Base-by-base conservation (phyloP, 1,284 basidiomycete genomes). In the Sporisorium iseilematis-ciliati region DNA sequence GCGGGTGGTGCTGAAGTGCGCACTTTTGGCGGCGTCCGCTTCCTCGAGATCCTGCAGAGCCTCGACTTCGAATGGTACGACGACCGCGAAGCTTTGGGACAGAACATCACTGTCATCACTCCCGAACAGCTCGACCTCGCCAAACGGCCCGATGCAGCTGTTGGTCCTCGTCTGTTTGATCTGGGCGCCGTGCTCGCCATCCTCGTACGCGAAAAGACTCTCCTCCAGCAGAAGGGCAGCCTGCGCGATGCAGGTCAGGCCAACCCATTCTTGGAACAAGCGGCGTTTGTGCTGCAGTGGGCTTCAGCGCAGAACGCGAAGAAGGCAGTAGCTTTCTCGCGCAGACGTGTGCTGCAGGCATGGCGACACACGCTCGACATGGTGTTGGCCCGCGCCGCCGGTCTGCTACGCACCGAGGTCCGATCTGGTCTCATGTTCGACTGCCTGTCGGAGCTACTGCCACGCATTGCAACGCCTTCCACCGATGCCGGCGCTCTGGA, bases 51-150 rank as follows among this genome's bases (percentile, higher is more conserved):
- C 54, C 88, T 97, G 43, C 91, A 92, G 80, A 92, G 92, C 0
- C 87, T 97, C 71, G 91, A 92, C 83, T 92, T 97, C 78, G 91
- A 92, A 66, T 97, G 94, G 93, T 89, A 89, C 20, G 95, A 97
- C 84, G 90, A 89, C 58, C 65, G 78, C 26, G 81, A 83, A 21
- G 64, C 59, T 12, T 52, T 75, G 11, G 77, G 64, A 90, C n/a
- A 86, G 93, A 57, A 88, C 90, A 75, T 91, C 92, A 84, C 89
- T 92, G 50, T 79, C 55, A 67, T 77, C 41, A 59, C 61, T 5
- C 72, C 80, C 35, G 88, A 87, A 10, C 88, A 90, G 26, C 87
- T 97, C 61, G 90, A 93, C 77, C 88, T 96, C 43, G 97, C 92
- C 81, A 86, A 92, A 45, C 90, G 91, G 7, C 86, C 87, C 46